phyloP scores from a whole-genome alignment of 495 filamentous ascomycete species.

The Hypoxylon fuscum region DNA sequence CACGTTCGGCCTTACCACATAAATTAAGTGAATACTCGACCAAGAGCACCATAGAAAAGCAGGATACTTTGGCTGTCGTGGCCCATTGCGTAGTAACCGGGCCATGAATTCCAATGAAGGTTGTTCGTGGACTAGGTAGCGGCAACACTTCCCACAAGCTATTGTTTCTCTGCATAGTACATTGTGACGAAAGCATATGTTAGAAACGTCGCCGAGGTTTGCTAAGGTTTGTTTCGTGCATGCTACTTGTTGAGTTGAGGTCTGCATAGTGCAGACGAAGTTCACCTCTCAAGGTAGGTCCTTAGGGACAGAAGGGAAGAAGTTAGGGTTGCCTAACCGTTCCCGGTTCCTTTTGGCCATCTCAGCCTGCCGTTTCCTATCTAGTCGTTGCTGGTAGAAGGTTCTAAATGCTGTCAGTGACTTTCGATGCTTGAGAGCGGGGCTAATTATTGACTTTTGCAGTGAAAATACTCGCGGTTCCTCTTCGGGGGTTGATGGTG shows the following conservation, averaged over 20 bases:
- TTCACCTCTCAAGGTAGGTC: slow-evolving; percentile 59
- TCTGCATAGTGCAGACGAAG: not conserved
- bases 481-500: slow-evolving; percentile 56
- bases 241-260: slow-evolving; percentile 9
- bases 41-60: slow-evolving; percentile 5
- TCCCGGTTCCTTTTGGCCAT: slow-evolving; percentile 84
- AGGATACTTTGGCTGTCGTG: slow-evolving; percentile 24
- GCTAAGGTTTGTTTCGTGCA: slow-evolving; percentile 3
- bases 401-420: slow-evolving; percentile 62
- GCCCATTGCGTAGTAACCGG: not conserved
- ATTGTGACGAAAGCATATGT: not conserved
- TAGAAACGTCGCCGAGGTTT: not conserved
- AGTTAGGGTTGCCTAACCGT: slow-evolving; percentile 76
- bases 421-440: not conserved
- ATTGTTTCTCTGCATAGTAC: slow-evolving; percentile 2
- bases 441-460: slow-evolving; percentile 70
- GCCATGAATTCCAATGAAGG: slow-evolving; percentile 9
- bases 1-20: slow-evolving; percentile 22
- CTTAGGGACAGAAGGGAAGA: slow-evolving; percentile 86
- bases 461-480: slow-evolving; percentile 85
- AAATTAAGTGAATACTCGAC: slow-evolving; percentile 8
- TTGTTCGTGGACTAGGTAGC: slow-evolving; percentile 2
- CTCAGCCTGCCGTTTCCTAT: slow-evolving; percentile 80
- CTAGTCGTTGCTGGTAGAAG: slow-evolving; percentile 86
- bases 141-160: not conserved